These are phyloP conservation scores for Chrysanthemum seticuspe DNA, from an alignment of 129 eudicot species.

Conservation along the genomic window DNA sequence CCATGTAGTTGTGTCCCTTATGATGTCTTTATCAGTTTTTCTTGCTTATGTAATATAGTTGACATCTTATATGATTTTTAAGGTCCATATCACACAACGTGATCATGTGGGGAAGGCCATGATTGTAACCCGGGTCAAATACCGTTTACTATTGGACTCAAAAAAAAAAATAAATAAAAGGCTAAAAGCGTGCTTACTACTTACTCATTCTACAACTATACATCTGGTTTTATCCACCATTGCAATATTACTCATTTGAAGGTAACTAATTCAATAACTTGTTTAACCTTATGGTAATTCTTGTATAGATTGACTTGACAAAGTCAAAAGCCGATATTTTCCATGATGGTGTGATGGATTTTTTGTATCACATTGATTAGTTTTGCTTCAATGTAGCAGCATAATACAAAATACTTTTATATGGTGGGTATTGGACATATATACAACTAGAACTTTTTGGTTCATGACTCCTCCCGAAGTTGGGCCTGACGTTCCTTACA, in stretches of 20 bases:
- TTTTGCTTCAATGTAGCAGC: constrained; percentile 38
- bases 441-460: constrained; percentile 68
- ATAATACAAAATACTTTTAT: constrained; percentile 67
- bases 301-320: neutral
- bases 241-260: constrained; percentile 62
- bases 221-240: constrained; percentile 90
- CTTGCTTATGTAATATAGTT: neutral
- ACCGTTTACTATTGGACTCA: constrained; percentile 52
- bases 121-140: constrained; percentile 80
- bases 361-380: neutral
- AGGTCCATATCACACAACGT: constrained; percentile 97
- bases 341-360: neutral
- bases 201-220: constrained; percentile 67
- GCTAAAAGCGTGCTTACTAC: constrained; percentile 51
- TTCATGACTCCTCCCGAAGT: constrained; percentile 77
- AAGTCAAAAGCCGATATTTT: neutral
- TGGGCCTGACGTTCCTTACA: constrained; percentile 89
- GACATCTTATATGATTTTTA: neutral
- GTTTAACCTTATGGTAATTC: neutral
- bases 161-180: constrained; percentile 28
- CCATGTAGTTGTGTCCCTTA: too few species aligned
- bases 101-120: constrained; percentile 79
- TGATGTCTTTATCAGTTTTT: too few species aligned
- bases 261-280: constrained; percentile 32
- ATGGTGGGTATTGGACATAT: constrained; percentile 51